Percentiles rank a stretch among this genome's conserved stretches.
Evolutionary conservation across 768 basidiomycete genomes (phyloP).

Genomic region (Exidia glandulosa): DNA sequence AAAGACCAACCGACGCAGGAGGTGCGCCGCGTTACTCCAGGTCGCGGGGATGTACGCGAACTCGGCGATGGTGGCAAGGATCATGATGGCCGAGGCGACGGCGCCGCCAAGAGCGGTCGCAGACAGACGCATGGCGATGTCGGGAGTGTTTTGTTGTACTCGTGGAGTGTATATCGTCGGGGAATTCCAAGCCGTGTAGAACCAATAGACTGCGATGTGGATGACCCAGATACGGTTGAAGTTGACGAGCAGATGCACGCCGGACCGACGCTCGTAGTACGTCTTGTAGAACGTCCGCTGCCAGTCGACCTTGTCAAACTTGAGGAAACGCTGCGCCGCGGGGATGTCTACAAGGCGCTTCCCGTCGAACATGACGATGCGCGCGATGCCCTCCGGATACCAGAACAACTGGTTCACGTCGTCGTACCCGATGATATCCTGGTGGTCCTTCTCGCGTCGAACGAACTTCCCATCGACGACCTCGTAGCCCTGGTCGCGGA

Average conservation of each 20-base stretch:
- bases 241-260: constrained; percentile 89
- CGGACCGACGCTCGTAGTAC: constrained; percentile 92
- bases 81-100: constrained; percentile 89
- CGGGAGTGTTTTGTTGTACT: constrained; percentile 44
- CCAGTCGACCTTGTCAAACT: constrained; percentile 88
- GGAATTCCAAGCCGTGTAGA: constrained; percentile 96
- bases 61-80: constrained; percentile 84
- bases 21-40: constrained; percentile 97
- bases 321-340: constrained; percentile 88
- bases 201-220: constrained; percentile 89
- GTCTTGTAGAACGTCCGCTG: constrained; percentile 96
- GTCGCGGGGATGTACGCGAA: constrained; percentile 96
- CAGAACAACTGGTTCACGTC: constrained; percentile 99
- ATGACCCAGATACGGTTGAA: constrained; percentile 99
- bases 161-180: constrained; percentile 76
- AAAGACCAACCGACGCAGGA: constrained; percentile 88
- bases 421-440: constrained; percentile 96
- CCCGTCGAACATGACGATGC: constrained; percentile 85
- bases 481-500: constrained; percentile 97
- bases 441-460: constrained; percentile 86
- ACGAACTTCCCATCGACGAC: constrained; percentile 92
- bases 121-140: constrained; percentile 88
- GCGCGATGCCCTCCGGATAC: constrained; percentile 96
- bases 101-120: constrained; percentile 93
- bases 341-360: constrained; percentile 85